These are phyloP conservation scores for Trichoderma breve DNA, from an alignment of 2,329 filamentous ascomycete genomes.

Conservation along the genomic window DNA sequence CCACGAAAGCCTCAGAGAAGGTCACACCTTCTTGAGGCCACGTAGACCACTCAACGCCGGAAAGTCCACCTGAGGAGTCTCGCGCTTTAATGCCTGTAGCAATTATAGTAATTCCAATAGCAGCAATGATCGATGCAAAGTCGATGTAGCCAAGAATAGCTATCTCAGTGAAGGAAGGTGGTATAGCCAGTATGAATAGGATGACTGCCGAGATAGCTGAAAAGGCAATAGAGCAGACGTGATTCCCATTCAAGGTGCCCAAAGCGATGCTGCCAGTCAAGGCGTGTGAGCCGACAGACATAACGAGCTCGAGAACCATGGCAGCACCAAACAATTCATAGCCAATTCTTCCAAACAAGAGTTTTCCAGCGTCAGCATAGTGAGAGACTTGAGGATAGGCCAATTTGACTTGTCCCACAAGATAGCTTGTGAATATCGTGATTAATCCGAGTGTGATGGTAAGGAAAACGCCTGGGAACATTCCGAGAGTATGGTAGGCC, in stretches of 20 bases:
- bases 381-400: constrained; percentile 53
- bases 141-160: constrained; percentile 44
- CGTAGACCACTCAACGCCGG: constrained; percentile 34
- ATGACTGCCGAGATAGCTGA: constrained; percentile 38
- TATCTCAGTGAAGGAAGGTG: constrained; percentile 41
- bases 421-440: constrained; percentile 39
- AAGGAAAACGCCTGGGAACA: constrained; percentile 38
- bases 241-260: constrained; percentile 57
- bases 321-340: constrained; percentile 57
- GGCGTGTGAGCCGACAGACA: constrained; percentile 64
- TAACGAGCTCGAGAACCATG: constrained; percentile 60
- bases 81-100: constrained; percentile 48
- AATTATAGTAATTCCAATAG: constrained; percentile 62
- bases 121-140: constrained; percentile 58
- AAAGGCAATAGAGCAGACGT: constrained; percentile 38
- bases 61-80: constrained; percentile 22
- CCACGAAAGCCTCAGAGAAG: constrained; percentile 52
- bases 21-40: constrained; percentile 39
- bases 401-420: constrained; percentile 41
- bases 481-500: constrained; percentile 41
- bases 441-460: constrained; percentile 36
- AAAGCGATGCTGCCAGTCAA: constrained; percentile 64
- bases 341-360: constrained; percentile 55
- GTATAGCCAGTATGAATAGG: constrained; percentile 39
- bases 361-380: constrained; percentile 62